Evolutionary conservation across 2,329 filamentous ascomycete species (phyloP).

Genomic region (Alternaria arborescens): DNA sequence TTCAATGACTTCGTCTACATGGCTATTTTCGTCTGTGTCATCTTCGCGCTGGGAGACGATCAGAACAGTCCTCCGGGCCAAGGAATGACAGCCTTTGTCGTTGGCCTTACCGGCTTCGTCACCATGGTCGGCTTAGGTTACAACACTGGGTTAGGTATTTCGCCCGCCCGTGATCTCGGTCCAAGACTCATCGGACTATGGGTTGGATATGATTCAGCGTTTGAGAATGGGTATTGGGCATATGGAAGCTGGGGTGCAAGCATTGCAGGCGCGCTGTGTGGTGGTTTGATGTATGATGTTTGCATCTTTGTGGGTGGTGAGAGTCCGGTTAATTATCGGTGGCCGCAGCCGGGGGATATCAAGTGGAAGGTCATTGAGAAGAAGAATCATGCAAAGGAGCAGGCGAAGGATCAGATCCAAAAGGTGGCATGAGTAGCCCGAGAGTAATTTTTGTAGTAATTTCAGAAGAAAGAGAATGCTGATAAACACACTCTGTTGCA

Average conservation of each 20-base stretch:
- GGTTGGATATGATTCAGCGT: slow-evolving; percentile 68
- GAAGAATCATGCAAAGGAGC: slow-evolving; percentile 27
- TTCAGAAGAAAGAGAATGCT: no score
- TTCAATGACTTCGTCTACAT: slow-evolving; percentile 75
- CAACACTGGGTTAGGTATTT: slow-evolving; percentile 61
- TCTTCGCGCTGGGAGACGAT: slow-evolving; percentile 69
- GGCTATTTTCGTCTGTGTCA: slow-evolving; percentile 72
- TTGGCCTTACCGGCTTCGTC: slow-evolving; percentile 37
- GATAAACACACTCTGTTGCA: no score
- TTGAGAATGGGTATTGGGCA: slow-evolving; percentile 38
- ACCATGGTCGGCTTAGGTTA: slow-evolving; percentile 39
- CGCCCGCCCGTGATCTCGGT: slow-evolving; percentile 75
- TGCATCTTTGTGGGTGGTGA: slow-evolving; percentile 45
- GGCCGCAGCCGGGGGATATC: slow-evolving; percentile 37
- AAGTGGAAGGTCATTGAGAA: slow-evolving; percentile 25
- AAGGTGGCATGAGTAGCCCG: slow-evolving; percentile 9
- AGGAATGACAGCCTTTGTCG: slow-evolving; percentile 59
- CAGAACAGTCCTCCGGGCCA: slow-evolving; percentile 56
- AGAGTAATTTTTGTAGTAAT: background rate
- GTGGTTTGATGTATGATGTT: slow-evolving; percentile 41
- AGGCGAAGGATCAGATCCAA: slow-evolving; percentile 27
- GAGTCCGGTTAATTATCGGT: slow-evolving; percentile 42
- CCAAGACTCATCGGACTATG: slow-evolving; percentile 73
- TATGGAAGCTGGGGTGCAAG: slow-evolving; percentile 39
- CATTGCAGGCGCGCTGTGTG: slow-evolving; percentile 36